Conservation (phyloP, 2,329 filamentous ascomycete genomes). For the Aspergillus caelatus region DNA sequence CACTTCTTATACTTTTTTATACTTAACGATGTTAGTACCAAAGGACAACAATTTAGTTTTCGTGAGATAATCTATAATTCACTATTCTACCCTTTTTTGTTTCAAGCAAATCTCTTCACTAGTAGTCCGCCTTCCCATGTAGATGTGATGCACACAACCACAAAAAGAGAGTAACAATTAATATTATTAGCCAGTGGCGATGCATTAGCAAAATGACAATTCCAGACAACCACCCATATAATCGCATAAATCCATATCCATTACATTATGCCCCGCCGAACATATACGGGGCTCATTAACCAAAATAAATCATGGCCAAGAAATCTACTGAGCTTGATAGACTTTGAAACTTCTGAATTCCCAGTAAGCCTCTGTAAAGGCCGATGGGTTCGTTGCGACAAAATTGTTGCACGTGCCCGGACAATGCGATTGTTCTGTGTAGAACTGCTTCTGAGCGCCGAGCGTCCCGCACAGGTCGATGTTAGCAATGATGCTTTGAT, state of each 20-base stretch:
- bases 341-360: conserved; percentile 65
- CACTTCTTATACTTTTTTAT: too few relatives aligned
- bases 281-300: not conserved
- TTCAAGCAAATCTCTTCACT: too few relatives aligned
- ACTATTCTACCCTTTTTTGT: too few relatives aligned
- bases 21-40: too few relatives aligned
- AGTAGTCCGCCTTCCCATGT: too few relatives aligned
- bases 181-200: not conserved
- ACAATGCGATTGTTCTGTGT: conserved; percentile 40
- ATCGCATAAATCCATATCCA: not conserved
- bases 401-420: conserved; percentile 60
- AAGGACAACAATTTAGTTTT: too few relatives aligned
- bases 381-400: conserved; percentile 60
- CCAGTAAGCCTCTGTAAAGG: conserved; percentile 65
- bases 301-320: not conserved
- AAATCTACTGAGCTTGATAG: conserved; percentile 45
- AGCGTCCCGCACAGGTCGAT: conserved; percentile 66
- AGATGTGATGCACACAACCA: too few relatives aligned
- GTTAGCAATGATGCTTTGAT: conserved; percentile 68
- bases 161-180: not conserved
- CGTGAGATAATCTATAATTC: too few relatives aligned
- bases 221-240: not conserved
- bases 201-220: not conserved
- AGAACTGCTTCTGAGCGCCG: conserved; percentile 42
- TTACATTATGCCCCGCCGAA: not conserved